A percentile compares a stretch with the other conserved stretches of the same genome.
These are phyloP conservation scores for Delonix regia DNA, from an alignment of 306 rosid genomes.

Conservation along the genomic window DNA sequence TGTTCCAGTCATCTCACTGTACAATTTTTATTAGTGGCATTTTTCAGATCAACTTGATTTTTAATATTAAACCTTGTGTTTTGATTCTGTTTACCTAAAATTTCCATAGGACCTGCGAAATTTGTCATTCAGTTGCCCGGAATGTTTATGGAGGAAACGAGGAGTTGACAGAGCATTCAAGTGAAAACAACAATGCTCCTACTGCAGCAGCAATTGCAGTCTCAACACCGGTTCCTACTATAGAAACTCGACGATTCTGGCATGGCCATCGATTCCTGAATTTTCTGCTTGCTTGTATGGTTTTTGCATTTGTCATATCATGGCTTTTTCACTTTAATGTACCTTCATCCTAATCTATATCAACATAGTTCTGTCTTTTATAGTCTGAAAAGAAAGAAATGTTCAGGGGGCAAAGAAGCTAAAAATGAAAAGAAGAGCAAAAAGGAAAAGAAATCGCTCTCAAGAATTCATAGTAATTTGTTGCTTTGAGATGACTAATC, in stretches of 20 bases:
- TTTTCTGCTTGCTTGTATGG: slow-evolving; percentile 89
- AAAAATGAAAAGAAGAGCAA: background rate
- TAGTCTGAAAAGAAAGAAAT: slow-evolving; percentile 15
- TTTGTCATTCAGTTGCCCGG: slow-evolving; percentile 74
- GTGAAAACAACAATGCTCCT: slow-evolving; percentile 48
- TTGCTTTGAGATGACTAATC: background rate
- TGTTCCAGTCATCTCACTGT: background rate
- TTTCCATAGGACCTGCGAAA: slow-evolving; percentile 78
- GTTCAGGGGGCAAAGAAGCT: background rate
- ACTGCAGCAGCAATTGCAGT: slow-evolving; percentile 46
- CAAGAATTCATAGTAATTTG: slow-evolving; percentile 17
- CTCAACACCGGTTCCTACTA: slow-evolving; percentile 41
- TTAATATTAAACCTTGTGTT: background rate
- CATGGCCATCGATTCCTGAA: slow-evolving; percentile 83
- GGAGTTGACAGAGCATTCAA: slow-evolving; percentile 56
- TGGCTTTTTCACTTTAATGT: slow-evolving; percentile 91
- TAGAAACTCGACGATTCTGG: slow-evolving; percentile 74
- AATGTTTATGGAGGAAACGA: slow-evolving; percentile 63
- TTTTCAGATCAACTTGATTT: background rate
- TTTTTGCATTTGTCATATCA: slow-evolving; percentile 85
- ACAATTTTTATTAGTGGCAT: background rate
- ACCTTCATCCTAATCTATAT: slow-evolving; percentile 47
- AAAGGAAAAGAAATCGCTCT: background rate
- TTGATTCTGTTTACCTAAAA: slow-evolving; percentile 17
- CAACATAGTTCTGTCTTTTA: background rate